Evolutionary conservation across 306 rosid genomes (phyloP), one percentile per base, ranked within the genome.

Genomic region (Cucumis hystrix): DNA sequence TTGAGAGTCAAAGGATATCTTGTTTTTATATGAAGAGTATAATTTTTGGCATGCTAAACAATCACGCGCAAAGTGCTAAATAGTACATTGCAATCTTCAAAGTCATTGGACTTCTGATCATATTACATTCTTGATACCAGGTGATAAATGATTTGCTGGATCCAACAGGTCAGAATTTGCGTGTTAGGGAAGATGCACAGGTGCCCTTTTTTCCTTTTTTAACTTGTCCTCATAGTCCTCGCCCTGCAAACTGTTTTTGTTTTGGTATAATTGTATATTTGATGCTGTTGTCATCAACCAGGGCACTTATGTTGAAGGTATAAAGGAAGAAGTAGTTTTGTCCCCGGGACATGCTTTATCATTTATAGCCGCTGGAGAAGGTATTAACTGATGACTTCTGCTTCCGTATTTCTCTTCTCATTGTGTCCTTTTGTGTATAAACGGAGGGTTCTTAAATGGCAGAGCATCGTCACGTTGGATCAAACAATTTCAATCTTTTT

Each of bases 391-490:
- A 10, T 73, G 67, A 82, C 79, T 60, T 25, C 52, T 66, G 60
- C 65, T 18, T 2, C 41, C 59, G 54, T 74, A 58, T 55, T 35
- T 4, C 43, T 58, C 28, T 70, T 60, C 70, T 77, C 62, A 13
- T 77, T 72, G 30, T 18, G 25, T 14, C 28, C 30, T 73, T 73
- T 54, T 73, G 47, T 33, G 47, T 54, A 73, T 73, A 33, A 52
- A 35, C 30, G 77, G 63, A 47, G 71, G 77, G 37, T 33, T 80
- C 37, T 79, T 72, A 55, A 63, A 78, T 83, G 78, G 84, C 97
- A 96, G 99, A 96, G 84, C 99, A 96, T 81, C 99, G 99, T 65
- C 99, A 96, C 77, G 98, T 96, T 83, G 99, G 99, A 83, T 96
- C 99, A 3, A 96, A 96, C 85, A 96, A 96, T 86, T 96, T 92